Percentiles rank a stretch among this genome's conserved stretches.
Conservation (phyloP, 148 eudicot species). For the Euryodendron excelsum region DNA sequence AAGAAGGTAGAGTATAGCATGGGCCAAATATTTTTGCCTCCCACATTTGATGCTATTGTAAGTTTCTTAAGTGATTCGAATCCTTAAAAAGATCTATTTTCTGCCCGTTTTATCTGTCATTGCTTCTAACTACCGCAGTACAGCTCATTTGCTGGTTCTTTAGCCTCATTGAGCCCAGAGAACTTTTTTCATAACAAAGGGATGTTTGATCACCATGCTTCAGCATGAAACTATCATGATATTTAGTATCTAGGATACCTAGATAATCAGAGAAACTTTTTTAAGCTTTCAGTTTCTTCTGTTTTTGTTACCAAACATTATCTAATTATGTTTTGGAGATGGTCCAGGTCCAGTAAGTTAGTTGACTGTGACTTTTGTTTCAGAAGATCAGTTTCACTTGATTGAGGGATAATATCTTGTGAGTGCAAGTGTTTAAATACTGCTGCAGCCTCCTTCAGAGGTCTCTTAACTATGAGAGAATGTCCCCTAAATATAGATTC, state of each 20-base stretch:
- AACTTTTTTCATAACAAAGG: not conserved
- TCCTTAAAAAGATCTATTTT: not conserved
- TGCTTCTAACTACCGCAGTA: not conserved
- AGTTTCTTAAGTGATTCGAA: too few species aligned
- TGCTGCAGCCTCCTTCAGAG: too few species aligned
- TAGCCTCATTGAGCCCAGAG: not conserved
- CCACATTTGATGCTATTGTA: not conserved
- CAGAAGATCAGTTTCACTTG: too few species aligned
- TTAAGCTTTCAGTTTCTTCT: not conserved
- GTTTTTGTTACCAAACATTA: not conserved
- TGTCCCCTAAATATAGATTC: too few species aligned
- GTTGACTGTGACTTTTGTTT: too few species aligned
- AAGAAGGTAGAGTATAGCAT: constrained; percentile 57
- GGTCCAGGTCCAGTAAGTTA: not conserved
- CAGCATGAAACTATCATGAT: not conserved
- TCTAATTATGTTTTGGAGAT: not conserved
- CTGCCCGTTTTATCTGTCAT: not conserved
- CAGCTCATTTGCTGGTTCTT: constrained; percentile 9
- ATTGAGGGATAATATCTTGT: too few species aligned
- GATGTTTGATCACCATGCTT: not conserved
- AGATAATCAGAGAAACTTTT: not conserved
- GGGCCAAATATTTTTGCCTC: not conserved
- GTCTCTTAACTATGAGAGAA: too few species aligned
- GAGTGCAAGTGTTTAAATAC: too few species aligned
- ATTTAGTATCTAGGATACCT: not conserved